These are phyloP conservation scores for Barnettozyma salicaria DNA, from an alignment of 805 yeast genomes.

Conservation along the genomic window DNA sequence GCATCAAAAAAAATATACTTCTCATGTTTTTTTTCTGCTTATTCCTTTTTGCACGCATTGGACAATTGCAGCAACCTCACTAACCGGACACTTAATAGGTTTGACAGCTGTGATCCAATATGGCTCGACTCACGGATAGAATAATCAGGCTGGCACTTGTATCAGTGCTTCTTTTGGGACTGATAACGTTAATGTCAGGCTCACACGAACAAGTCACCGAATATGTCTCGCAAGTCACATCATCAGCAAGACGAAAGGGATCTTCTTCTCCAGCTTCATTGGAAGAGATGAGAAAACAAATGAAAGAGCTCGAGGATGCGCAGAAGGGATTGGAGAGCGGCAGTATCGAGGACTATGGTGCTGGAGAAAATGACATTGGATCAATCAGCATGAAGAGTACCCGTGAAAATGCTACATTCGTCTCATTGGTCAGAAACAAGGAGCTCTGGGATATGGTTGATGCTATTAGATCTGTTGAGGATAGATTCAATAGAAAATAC, in stretches of 20 bases:
- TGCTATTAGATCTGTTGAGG: conserved; percentile 59
- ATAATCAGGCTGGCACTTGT: conserved; percentile 18
- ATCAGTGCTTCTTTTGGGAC: conserved; percentile 16
- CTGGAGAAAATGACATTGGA: conserved; percentile 18
- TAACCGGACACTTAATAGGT: background rate
- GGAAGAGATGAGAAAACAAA: conserved; percentile 24
- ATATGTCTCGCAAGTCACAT: no score
- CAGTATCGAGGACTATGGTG: conserved; percentile 8
- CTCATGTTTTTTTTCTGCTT: no score
- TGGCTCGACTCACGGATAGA: conserved; percentile 21
- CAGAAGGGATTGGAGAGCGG: conserved; percentile 3
- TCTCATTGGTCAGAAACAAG: conserved; percentile 62
- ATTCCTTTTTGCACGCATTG: background rate
- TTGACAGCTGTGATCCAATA: conserved; percentile 3
- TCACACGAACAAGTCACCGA: no score
- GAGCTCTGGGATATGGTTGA: conserved; percentile 53
- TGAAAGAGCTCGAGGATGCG: conserved; percentile 1
- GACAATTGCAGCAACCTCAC: background rate
- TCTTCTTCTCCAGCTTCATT: no score
- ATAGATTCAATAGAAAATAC: conserved; percentile 66
- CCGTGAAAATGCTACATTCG: conserved; percentile 63
- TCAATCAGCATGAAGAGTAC: no score
- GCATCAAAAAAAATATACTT: no score
- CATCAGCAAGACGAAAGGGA: no score
- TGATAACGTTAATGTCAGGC: conserved; percentile 16